phyloP scores from a whole-genome alignment of 805 yeast species.

The Starmerella apicola region DNA sequence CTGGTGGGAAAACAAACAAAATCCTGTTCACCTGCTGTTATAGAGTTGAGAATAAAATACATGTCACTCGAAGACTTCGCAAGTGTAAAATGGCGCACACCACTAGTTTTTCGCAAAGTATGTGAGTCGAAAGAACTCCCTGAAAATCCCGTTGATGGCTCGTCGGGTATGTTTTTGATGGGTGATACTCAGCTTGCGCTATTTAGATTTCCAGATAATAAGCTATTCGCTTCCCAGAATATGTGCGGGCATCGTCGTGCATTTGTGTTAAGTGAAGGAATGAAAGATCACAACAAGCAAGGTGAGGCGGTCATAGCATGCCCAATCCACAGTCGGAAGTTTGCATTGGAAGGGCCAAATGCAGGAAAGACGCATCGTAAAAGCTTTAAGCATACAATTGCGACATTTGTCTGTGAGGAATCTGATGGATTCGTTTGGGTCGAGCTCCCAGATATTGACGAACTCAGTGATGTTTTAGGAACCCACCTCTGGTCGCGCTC shows the following conservation, averaged over 20 bases:
- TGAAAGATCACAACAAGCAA: slow-evolving; percentile 26
- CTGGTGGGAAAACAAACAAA: no score
- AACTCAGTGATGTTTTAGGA: slow-evolving; percentile 29
- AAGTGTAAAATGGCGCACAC: slow-evolving; percentile 23
- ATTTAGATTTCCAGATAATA: slow-evolving; percentile 26
- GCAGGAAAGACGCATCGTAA: slow-evolving; percentile 27
- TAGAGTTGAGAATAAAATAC: no score
- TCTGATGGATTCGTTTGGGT: slow-evolving; percentile 25
- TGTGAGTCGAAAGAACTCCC: slow-evolving; percentile 25
- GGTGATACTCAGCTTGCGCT: slow-evolving; percentile 32
- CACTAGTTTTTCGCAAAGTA: slow-evolving; percentile 25
- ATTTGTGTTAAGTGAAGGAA: slow-evolving; percentile 30
- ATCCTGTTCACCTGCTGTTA: no score
- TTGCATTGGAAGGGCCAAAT: slow-evolving; percentile 21
- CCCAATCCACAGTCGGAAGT: slow-evolving; percentile 31
- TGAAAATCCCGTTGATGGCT: slow-evolving; percentile 24
- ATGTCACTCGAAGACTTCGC: slow-evolving; percentile 7
- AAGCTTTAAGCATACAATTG: slow-evolving; percentile 26
- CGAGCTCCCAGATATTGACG: slow-evolving; percentile 27
- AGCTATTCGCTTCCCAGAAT: slow-evolving; percentile 30
- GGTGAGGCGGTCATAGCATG: slow-evolving; percentile 28
- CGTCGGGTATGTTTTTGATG: slow-evolving; percentile 26
- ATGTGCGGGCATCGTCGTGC: slow-evolving; percentile 34
- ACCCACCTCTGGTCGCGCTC: slow-evolving; percentile 25
- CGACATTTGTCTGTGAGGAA: slow-evolving; percentile 29